Evolutionary conservation across 2,329 filamentous ascomycete species (phyloP).

Genomic region (Microdochium bolleyi): DNA sequence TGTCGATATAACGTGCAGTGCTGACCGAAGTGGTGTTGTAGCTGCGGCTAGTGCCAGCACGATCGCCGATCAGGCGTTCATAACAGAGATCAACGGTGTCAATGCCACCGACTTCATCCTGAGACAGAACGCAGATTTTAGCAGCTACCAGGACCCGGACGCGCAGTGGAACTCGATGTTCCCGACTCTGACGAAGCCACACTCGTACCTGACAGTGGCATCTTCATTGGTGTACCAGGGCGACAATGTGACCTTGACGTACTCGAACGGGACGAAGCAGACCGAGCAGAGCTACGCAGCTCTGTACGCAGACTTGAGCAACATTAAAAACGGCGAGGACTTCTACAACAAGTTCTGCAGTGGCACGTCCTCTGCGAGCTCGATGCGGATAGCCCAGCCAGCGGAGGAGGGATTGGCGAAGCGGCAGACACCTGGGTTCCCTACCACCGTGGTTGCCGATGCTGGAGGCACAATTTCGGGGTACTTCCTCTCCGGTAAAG

Average conservation of each 20-base stretch:
- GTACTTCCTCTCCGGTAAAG: constrained; percentile 21
- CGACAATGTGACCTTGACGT: constrained; percentile 19
- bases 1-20: constrained; percentile 11
- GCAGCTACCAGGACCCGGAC: constrained; percentile 46
- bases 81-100: constrained; percentile 48
- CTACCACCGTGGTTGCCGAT: constrained; percentile 17
- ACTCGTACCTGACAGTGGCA: constrained; percentile 10
- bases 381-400: constrained; percentile 1
- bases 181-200: constrained; percentile 15
- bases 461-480: constrained; percentile 19
- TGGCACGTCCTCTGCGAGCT: constrained; percentile 7
- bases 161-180: constrained; percentile 37
- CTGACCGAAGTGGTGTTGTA: constrained; percentile 1
- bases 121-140: constrained; percentile 32
- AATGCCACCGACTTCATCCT: constrained; percentile 40
- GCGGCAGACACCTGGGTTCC: constrained; percentile 15
- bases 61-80: constrained; percentile 30
- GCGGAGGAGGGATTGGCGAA: constrained; percentile 1
- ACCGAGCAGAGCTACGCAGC: constrained; percentile 15
- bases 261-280: constrained; percentile 20
- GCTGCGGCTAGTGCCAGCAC: constrained; percentile 9
- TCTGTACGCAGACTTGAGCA: constrained; percentile 14
- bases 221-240: constrained; percentile 17
- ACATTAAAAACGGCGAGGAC: constrained; percentile 22
- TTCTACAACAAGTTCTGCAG: constrained; percentile 26